Evolutionary conservation across 1,284 basidiomycete species (phyloP), one percentile per base, ranked within the genome.

Genomic region (Agroathelia rolfsii): DNA sequence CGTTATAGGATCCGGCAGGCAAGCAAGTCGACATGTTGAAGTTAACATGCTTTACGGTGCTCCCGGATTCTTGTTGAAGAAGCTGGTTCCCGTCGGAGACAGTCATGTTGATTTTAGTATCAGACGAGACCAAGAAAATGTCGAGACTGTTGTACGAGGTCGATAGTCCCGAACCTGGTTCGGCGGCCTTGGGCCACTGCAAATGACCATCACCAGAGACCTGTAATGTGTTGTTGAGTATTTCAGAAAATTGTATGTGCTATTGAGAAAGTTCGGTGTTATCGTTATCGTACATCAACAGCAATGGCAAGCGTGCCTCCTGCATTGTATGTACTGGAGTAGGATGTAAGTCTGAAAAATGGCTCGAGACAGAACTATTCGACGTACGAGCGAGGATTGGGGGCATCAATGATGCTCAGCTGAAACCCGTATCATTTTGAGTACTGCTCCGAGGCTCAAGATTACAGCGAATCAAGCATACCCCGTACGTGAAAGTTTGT

Each of bases 31-130:
- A 63, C 14, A 73, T 51, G 3, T 42, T 41, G 48, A 54, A 69
- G 37, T 64, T 55, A 6, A 69, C 44, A 44, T 70, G 67, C 38
- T 66, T 65, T 32, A 73, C 69, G 11, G 63, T 66, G 35, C 56
- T 61, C 9, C 62, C 62, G 10, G 45, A 47, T 41, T 69, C 64
- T 30, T 58, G 51, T 3, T 46, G 49, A 5, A 70, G 48, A 9
- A 71, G 43, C 6, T 37, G 45, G n/a, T 64, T 43, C 3, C 61
- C 62, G 22, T 46, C 41, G 5, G 65, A 58, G 9, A 75, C 58
- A 3, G 69, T 72, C 9, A 66, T 30, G 41, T 75, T 72, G 10
- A 56, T 30, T 13, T 52, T 48, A 10, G 52, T 53, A 34, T 59
- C 41, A 1, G 58, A 46, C 2, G 69, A 72, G 7, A 69, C 58